Evolutionary conservation across 768 basidiomycete species (phyloP).

Genomic region (Serendipita sp.): DNA sequence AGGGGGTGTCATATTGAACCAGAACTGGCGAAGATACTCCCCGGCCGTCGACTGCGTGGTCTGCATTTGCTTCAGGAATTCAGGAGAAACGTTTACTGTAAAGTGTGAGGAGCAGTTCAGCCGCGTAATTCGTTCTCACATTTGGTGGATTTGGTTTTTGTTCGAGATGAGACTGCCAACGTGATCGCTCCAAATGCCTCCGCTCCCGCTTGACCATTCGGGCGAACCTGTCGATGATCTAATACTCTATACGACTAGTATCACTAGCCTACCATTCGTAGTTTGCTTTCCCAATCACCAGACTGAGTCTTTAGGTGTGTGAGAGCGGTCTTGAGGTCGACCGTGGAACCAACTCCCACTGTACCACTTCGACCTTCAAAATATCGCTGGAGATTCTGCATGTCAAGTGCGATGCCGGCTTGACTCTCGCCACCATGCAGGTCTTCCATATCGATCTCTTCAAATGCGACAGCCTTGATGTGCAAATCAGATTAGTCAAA

Average conservation of each 20-base stretch:
- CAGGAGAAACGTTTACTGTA: conserved; percentile 65
- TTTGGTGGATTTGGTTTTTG: conserved; percentile 50
- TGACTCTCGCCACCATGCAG: conserved; percentile 54
- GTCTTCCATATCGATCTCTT: conserved; percentile 69
- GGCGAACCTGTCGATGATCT: conserved; percentile 33
- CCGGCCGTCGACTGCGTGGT: conserved; percentile 87
- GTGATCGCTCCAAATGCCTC: conserved; percentile 62
- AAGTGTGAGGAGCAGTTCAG: background rate
- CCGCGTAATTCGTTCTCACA: conserved; percentile 28
- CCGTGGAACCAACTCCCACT: background rate
- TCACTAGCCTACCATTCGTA: conserved; percentile 36
- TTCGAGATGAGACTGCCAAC: conserved; percentile 53
- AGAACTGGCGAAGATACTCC: conserved; percentile 93
- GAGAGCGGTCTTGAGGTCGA: conserved; percentile 35
- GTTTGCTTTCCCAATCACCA: conserved; percentile 38
- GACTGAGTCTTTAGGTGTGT: conserved; percentile 33
- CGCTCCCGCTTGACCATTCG: conserved; percentile 54
- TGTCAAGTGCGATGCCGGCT: conserved; percentile 62
- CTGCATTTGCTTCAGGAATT: conserved; percentile 65
- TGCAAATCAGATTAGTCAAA: background rate
- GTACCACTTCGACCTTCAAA: conserved; percentile 46
- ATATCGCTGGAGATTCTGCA: conserved; percentile 72
- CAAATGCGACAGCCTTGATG: background rate
- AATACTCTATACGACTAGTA: background rate
- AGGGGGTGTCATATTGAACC: conserved; percentile 75